Evolutionary conservation across 2,329 filamentous ascomycete species (phyloP).

Genomic region (Nannizzia gypsea): DNA sequence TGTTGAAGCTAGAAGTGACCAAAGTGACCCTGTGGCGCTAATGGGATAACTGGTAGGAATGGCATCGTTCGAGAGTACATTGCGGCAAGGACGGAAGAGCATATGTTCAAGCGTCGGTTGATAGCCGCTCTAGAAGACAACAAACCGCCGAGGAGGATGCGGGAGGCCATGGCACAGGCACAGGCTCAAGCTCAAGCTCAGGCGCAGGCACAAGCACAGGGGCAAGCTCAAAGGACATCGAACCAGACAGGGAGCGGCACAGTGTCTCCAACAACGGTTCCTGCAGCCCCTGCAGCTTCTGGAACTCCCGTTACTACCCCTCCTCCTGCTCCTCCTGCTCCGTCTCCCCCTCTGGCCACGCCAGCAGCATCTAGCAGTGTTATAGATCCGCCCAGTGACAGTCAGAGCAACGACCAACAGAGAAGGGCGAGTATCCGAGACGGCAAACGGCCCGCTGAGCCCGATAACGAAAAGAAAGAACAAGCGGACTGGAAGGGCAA

Average conservation of each 20-base stretch:
- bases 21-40: neutral
- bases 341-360: neutral
- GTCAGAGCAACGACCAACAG: neutral
- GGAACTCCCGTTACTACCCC: neutral
- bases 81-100: constrained; percentile 48
- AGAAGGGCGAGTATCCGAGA: neutral
- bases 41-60: constrained; percentile 39
- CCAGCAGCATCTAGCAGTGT: neutral
- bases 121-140: constrained; percentile 30
- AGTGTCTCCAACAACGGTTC: neutral
- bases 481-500: constrained; percentile 42
- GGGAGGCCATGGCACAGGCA: neutral
- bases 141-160: constrained; percentile 6
- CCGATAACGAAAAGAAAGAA: constrained; percentile 27
- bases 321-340: neutral
- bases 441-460: neutral
- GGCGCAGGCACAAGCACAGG: too few relatives aligned
- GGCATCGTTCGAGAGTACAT: constrained; percentile 69
- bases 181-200: neutral
- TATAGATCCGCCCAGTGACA: neutral
- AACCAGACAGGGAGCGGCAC: neutral
- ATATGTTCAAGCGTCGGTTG: constrained; percentile 54
- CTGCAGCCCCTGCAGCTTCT: neutral
- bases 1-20: too few relatives aligned
- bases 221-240: neutral